These are phyloP conservation scores for Biscutella auriculata DNA, from an alignment of 441 rosid genomes.

Conservation along the genomic window DNA sequence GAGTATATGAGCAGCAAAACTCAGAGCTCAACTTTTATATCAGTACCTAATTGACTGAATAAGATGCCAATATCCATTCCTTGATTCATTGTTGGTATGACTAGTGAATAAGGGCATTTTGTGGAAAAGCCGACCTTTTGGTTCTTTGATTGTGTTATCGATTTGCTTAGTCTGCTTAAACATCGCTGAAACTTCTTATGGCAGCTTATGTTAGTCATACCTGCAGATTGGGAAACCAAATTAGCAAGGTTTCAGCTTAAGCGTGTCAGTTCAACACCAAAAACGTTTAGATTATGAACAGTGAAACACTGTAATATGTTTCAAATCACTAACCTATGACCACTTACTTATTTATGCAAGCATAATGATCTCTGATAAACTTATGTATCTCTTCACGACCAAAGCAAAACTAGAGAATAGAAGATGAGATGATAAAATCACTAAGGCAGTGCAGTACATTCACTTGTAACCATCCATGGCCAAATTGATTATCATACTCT, in stretches of 20 bases:
- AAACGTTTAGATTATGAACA: background rate
- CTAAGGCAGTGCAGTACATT: background rate
- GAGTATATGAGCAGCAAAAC: background rate
- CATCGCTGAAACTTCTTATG: slow-evolving; percentile 79
- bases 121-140: slow-evolving; percentile 60
- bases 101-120: slow-evolving; percentile 54
- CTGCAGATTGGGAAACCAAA: slow-evolving; percentile 23
- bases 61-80: slow-evolving; percentile 91
- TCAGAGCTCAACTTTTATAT: slow-evolving; percentile 44
- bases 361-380: too few species aligned
- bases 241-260: background rate
- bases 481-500: background rate
- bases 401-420: too few species aligned
- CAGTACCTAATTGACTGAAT: slow-evolving; percentile 51
- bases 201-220: slow-evolving; percentile 52
- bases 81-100: slow-evolving; percentile 77
- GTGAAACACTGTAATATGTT: background rate
- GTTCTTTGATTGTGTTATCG: slow-evolving; percentile 25
- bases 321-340: too few species aligned
- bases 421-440: background rate
- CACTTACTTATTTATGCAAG: too few species aligned
- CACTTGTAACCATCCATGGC: too few species aligned
- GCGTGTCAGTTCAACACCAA: background rate
- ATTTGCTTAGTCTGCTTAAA: slow-evolving; percentile 56
- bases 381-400: too few species aligned